Evolutionary conservation across 192 early-diverging fungal genomes (phyloP).

Genomic region (Rhizophagus prolifer): DNA sequence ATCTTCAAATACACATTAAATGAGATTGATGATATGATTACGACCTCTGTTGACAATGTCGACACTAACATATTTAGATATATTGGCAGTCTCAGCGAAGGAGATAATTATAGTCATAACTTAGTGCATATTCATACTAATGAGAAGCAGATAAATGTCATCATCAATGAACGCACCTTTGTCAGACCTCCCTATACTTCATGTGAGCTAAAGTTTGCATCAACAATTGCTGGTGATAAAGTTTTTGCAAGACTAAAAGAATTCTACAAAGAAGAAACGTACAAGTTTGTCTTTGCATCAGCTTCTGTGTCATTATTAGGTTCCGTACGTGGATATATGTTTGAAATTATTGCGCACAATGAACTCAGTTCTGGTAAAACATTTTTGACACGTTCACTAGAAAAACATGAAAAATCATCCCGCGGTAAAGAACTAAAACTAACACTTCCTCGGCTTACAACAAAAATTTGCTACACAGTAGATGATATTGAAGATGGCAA

Average conservation of each 20-base stretch:
- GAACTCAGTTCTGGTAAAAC: neutral
- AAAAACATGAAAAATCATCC: neutral
- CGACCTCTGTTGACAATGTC: neutral
- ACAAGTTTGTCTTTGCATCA: neutral
- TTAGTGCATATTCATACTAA: constrained; percentile 5
- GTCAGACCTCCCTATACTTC: neutral
- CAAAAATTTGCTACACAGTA: too few species aligned
- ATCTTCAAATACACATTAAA: neutral
- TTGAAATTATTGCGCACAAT: neutral
- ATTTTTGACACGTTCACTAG: neutral
- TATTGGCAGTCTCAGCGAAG: neutral
- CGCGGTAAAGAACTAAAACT: too few species aligned
- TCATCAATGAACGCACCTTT: neutral
- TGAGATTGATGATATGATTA: neutral
- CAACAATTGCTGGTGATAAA: neutral
- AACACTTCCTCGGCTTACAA: too few species aligned
- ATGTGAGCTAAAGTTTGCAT: neutral
- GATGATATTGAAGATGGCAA: too few species aligned
- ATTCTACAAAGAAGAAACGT: neutral
- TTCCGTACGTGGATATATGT: neutral
- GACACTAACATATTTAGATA: neutral
- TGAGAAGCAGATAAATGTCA: neutral
- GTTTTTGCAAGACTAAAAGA: neutral
- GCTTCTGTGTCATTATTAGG: neutral
- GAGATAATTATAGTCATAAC: neutral